Evolutionary conservation across 306 rosid species (phyloP).

Genomic region (Pyrus bretschneideri): DNA sequence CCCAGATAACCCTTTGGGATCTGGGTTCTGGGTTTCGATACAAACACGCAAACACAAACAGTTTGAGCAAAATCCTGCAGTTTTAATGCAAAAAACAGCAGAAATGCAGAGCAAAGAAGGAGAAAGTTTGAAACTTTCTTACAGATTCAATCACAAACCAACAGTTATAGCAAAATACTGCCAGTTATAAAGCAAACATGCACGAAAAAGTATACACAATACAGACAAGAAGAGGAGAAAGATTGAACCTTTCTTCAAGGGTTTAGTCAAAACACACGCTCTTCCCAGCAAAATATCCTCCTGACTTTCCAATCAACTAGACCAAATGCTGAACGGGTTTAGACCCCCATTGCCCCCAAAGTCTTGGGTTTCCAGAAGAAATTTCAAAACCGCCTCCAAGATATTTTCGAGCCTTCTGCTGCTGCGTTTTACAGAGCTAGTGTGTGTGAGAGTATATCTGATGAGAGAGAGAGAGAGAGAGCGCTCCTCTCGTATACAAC

Average conservation of each 20-base stretch:
- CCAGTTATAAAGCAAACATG: not conserved
- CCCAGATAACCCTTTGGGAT: not conserved
- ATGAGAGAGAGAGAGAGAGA: too few relatives aligned
- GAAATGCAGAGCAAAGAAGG: not conserved
- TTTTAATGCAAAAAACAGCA: not conserved
- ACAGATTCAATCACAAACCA: not conserved
- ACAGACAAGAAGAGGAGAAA: not conserved
- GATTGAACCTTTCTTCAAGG: not conserved
- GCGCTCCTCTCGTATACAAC: not conserved
- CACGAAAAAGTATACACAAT: not conserved
- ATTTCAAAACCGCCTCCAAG: not conserved
- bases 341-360: too few relatives aligned
- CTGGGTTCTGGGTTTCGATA: not conserved
- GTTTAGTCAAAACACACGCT: slow-evolving; percentile 3
- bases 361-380: not conserved
- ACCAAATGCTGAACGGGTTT: not conserved
- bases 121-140: not conserved
- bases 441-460: not conserved
- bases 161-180: not conserved
- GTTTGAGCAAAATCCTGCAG: not conserved
- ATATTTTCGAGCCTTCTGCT: not conserved
- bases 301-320: not conserved
- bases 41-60: not conserved
- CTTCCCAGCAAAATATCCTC: not conserved
- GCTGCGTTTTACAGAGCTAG: not conserved